Percentiles rank a stretch among this genome's conserved stretches.
These are phyloP conservation scores for Penicillium sp. DNA, from an alignment of 2,329 filamentous ascomycete species.

Conservation along the genomic window DNA sequence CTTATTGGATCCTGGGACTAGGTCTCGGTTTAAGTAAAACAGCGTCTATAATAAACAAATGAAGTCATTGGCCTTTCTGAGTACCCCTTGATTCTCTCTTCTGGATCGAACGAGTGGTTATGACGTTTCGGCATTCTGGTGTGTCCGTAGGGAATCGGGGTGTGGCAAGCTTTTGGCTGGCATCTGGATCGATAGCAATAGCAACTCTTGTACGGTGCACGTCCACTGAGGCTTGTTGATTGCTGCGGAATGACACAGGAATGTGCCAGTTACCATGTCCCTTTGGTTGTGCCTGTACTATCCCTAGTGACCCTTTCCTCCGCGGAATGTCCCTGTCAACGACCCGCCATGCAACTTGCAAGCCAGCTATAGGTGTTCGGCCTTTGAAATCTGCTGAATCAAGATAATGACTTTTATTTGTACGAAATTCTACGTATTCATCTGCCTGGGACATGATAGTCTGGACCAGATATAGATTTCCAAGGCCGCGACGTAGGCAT, in stretches of 20 bases:
- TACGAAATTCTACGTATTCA: too few relatives aligned
- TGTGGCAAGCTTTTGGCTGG: conserved; percentile 13
- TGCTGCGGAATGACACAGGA: conserved; percentile 20
- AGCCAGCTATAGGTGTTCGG: too few relatives aligned
- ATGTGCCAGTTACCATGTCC: conserved; percentile 20
- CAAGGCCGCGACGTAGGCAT: too few relatives aligned
- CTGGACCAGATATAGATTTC: too few relatives aligned
- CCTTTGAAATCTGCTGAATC: too few relatives aligned
- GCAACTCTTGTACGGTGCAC: neutral
- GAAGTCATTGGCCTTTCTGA: conserved; percentile 8
- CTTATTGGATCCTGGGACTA: neutral
- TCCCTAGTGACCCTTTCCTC: conserved; percentile 19
- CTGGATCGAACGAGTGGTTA: conserved; percentile 1
- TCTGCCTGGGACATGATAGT: too few relatives aligned
- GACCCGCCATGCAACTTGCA: neutral
- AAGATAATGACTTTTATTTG: too few relatives aligned
- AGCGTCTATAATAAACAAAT: conserved; percentile 4
- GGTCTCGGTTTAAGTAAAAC: conserved; percentile 13
- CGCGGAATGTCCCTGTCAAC: conserved; percentile 15
- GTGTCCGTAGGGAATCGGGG: conserved; percentile 1
- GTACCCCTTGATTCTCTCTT: conserved; percentile 19
- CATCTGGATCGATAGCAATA: conserved; percentile 8
- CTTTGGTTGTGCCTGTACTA: conserved; percentile 6
- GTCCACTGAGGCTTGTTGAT: conserved; percentile 6
- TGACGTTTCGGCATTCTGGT: conserved; percentile 21